Evolutionary conservation across 129 eudicot species (phyloP).

Genomic region (Centaurea solstitialis): DNA sequence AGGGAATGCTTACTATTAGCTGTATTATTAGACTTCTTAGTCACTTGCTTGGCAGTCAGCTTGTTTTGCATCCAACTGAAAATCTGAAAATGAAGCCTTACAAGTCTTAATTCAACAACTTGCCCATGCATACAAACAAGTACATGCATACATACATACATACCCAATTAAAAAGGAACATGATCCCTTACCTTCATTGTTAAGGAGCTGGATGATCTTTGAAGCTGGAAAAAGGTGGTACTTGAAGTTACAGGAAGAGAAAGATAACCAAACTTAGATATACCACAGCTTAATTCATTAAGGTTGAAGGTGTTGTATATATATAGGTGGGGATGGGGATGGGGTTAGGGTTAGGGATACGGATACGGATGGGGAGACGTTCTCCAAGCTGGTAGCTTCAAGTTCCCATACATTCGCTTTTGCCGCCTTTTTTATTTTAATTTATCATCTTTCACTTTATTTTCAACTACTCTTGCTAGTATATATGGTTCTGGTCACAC

Average conservation of each 20-base stretch:
- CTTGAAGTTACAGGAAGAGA: not conserved
- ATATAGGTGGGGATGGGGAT: slow-evolving; percentile 14
- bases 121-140: not conserved
- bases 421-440: slow-evolving; percentile 13
- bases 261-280: not conserved
- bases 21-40: slow-evolving; percentile 25
- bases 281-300: slow-evolving; percentile 33
- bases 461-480: slow-evolving; percentile 21
- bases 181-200: slow-evolving; percentile 32
- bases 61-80: slow-evolving; percentile 75
- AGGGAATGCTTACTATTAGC: slow-evolving; percentile 38
- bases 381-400: slow-evolving; percentile 40
- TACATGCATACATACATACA: not conserved
- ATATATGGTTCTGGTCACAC: slow-evolving; percentile 11
- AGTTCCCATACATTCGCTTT: slow-evolving; percentile 51
- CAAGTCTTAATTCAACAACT: not conserved
- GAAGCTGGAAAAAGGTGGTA: slow-evolving; percentile 5
- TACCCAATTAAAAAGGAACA: not conserved
- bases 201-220: not conserved
- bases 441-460: slow-evolving; percentile 18
- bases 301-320: not conserved
- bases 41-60: slow-evolving; percentile 46
- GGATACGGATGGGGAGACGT: slow-evolving; percentile 1
- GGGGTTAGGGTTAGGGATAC: too few relatives aligned
- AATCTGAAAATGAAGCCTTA: slow-evolving; percentile 39